Evolutionary conservation across 495 filamentous ascomycete genomes (phyloP), one percentile per base, ranked within the genome.

Genomic region (Aspergillus incahuasiensis): DNA sequence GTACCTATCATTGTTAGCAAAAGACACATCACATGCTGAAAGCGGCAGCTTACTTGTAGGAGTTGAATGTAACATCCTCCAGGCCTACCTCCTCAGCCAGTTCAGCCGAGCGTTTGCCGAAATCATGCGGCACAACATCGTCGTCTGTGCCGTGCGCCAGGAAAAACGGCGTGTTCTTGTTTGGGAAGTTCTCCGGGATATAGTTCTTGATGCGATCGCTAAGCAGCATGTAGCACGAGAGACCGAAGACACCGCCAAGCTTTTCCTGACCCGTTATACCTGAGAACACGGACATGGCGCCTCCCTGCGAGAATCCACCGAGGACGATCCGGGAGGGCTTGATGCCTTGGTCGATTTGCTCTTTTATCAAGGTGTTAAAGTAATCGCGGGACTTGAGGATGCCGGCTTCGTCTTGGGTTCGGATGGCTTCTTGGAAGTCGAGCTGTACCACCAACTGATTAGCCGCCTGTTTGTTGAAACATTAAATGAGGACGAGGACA

Each of bases 71-170:
- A 3, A 92, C 86, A 67, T 76, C 55, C 28, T 86, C 79, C 64
- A 82, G 83, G 0, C 87, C 89, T 69, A 82, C 60, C 9, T 80
- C 78, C 68, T 83, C 83, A 48, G 96, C 65, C 51, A 71, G 49
- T 7, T 89, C 72, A 7, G 77, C 79, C 1, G 88, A 89, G 64
- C 68, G 66, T 66, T 82, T 63, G 7, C 92, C 94, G 71, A 88
- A 89, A 32, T 76, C 64, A 28, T 80, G 76, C 56, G 76, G 79
- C 1, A 98, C 88, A 16, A 95, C 72, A 11, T 69, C 72, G 71
- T 98, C 94, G 0, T 68, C 70, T 55, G 83, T 77, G 15, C 92
- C 92, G 59, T 98, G 92, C 8, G 82, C 91, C 80, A 96, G 83
- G 70, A 95, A 95, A 48, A 96, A 85, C 1, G 86, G 86, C 2